Evolutionary conservation across 768 basidiomycete species (phyloP).

Genomic region (Lactarius vividus): DNA sequence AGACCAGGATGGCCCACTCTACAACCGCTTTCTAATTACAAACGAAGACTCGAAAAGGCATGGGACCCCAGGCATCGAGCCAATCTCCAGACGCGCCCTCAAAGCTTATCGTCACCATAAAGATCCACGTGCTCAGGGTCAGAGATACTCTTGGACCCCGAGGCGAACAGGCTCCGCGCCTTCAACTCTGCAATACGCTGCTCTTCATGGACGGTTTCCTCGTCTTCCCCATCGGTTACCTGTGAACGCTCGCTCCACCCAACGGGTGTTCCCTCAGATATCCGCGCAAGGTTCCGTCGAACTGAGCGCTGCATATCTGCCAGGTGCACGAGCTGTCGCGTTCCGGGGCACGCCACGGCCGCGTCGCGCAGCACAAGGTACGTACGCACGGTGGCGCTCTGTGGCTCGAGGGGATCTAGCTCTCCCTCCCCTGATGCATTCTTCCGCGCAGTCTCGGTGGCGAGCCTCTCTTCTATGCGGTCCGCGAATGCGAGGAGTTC

Average conservation of each 20-base stretch:
- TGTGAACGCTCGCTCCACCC: not conserved
- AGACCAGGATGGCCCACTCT: not conserved
- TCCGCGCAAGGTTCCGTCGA: constrained; percentile 5
- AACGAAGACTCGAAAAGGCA: no score
- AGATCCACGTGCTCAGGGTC: not conserved
- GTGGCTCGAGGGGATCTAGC: not conserved
- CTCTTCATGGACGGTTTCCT: constrained; percentile 1
- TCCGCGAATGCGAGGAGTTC: constrained; percentile 17
- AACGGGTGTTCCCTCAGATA: not conserved
- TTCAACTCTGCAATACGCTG: constrained; percentile 10
- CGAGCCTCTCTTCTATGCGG: constrained; percentile 15
- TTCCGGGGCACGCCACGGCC: not conserved
- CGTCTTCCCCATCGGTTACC: not conserved
- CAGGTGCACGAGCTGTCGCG: constrained; percentile 21
- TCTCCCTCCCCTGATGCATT: not conserved
- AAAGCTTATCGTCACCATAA: constrained; percentile 9
- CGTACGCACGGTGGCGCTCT: not conserved
- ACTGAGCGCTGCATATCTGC: constrained; percentile 23
- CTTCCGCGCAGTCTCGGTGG: not conserved
- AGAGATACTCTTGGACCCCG: no score
- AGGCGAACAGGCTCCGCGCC: constrained; percentile 3
- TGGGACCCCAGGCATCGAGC: not conserved
- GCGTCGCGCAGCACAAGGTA: constrained; percentile 8
- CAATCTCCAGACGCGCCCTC: not conserved
- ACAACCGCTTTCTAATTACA: not conserved